Evolutionary conservation across 2,329 filamentous ascomycete genomes (phyloP).

Genomic region (Trichophyton rubrum): DNA sequence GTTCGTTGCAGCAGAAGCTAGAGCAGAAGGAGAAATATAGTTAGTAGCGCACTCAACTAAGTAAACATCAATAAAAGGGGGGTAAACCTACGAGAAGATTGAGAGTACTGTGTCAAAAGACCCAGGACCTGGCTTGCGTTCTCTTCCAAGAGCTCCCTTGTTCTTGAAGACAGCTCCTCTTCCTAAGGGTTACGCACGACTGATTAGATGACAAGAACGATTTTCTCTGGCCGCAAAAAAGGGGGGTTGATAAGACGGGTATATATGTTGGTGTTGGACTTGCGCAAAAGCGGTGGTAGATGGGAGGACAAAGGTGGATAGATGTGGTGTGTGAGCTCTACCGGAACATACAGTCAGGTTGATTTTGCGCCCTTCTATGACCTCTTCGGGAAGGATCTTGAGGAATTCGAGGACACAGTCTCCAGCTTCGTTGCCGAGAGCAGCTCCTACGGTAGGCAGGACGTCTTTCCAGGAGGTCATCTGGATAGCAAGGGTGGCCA

Average conservation of each 20-base stretch:
- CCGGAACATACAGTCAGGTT: constrained; percentile 89
- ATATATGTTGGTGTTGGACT: constrained; percentile 13
- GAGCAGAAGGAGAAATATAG: background rate
- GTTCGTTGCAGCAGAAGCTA: constrained; percentile 67
- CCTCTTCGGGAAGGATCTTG: constrained; percentile 93
- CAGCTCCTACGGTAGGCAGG: constrained; percentile 63
- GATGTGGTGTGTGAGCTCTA: constrained; percentile 25
- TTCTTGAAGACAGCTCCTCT: constrained; percentile 81
- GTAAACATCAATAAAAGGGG: background rate
- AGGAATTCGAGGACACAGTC: constrained; percentile 91
- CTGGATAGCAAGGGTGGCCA: constrained; percentile 90
- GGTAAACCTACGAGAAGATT: constrained; percentile 60
- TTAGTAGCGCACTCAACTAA: background rate
- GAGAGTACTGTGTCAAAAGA: constrained; percentile 78
- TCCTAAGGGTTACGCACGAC: constrained; percentile 52
- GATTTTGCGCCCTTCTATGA: constrained; percentile 98
- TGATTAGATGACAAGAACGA: constrained; percentile 34
- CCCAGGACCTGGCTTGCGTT: constrained; percentile 80
- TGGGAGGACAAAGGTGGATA: constrained; percentile 34
- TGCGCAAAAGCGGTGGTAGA: constrained; percentile 28
- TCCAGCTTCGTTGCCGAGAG: constrained; percentile 58
- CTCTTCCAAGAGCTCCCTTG: constrained; percentile 76
- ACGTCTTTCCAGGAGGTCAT: constrained; percentile 96
- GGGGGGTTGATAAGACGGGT: constrained; percentile 3
- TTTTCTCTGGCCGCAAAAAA: constrained; percentile 14